Base-by-base conservation (phyloP, 2,329 filamentous ascomycete genomes). In the Aspergillus ochraceus region DNA sequence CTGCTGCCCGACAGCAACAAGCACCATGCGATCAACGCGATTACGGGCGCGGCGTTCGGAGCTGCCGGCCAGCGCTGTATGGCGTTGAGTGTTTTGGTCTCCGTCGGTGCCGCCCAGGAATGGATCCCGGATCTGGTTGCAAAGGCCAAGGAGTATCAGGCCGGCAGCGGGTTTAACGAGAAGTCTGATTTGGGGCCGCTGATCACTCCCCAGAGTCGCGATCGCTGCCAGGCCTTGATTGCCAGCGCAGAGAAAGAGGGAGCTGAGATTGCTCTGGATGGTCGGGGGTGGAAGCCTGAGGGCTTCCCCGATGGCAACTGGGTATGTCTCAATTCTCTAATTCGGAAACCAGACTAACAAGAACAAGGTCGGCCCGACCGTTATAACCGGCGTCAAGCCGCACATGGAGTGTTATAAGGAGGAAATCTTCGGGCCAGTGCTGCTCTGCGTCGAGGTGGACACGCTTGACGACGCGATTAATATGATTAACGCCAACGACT, bases 11-110 rank as follows among this genome's bases (percentile, higher is more conserved):
- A 88, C 72, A 84, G 80, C 77, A 86, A 87, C 77, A 87, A 86
- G 79, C 86, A 87, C 72, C 83, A 85, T 60, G 82, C 85, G 1
- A 71, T 88, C 49, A 86, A 87, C 66, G 83, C 84, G 39, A 86
- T 88, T 69, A 79, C 82, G 2, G 85, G 85, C 61, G 86, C 85
- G 42, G 85, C 86, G 1, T 88, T 88, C 61, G 86, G 86, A 66
- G 86, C 86, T 54, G 86, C 86, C 42, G 86, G 86, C 4, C 86
- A 88, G 73, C 77, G 86, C 54, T 88, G 86, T 71, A 88, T 88
- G 86, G 85, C 86, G 32, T 74, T 88, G 39, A 86, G 83, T 71
- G 85, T 84, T 0, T 74, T 85, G 14, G 84, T 88, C 54, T 80
- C 85, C 71, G 80, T 88, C 32, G 86, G 86, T 52, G 83, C 86